Conservation (phyloP, 805 yeast species). For the Tetrapisispora iriomotensis region DNA sequence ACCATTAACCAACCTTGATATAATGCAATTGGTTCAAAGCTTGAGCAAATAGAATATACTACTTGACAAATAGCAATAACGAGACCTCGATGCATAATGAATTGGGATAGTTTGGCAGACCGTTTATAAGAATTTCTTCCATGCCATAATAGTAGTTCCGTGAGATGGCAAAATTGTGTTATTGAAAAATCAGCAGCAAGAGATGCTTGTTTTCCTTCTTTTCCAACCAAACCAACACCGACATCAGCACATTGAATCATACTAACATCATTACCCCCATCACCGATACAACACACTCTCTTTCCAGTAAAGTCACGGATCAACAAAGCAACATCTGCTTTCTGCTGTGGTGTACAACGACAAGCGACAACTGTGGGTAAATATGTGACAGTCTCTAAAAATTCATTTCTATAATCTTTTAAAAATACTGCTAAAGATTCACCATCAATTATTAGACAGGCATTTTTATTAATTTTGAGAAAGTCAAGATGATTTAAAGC, state of each 20-base stretch:
- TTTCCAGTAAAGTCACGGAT: slow-evolving; percentile 75
- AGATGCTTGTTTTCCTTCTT: slow-evolving; percentile 96
- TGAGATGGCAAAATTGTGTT: slow-evolving; percentile 80
- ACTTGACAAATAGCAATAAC: slow-evolving; percentile 93
- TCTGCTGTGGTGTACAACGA: slow-evolving; percentile 97
- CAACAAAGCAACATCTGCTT: slow-evolving; percentile 83
- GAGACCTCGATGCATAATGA: slow-evolving; percentile 92
- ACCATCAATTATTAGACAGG: slow-evolving; percentile 84
- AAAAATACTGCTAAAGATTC: slow-evolving; percentile 70
- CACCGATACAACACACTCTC: slow-evolving; percentile 96
- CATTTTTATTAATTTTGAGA: slow-evolving; percentile 42
- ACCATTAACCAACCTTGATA: slow-evolving; percentile 98
- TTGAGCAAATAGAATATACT: slow-evolving; percentile 75
- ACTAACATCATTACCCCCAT: slow-evolving; percentile 98
- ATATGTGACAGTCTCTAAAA: slow-evolving; percentile 66
- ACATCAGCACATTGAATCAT: slow-evolving; percentile 99
- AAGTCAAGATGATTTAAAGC: slow-evolving; percentile 74
- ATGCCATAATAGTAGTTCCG: slow-evolving; percentile 88
- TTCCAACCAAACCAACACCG: slow-evolving; percentile 98
- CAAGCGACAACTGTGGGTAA: slow-evolving; percentile 95
- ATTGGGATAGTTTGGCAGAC: slow-evolving; percentile 89
- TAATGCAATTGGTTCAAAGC: slow-evolving; percentile 87
- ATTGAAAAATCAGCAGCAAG: slow-evolving; percentile 94
- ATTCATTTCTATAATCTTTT: slow-evolving; percentile 54
- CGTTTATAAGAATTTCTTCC: slow-evolving; percentile 95